Evolutionary conservation across 768 basidiomycete genomes (phyloP), one percentile per base, ranked within the genome.

Genomic region (Termitomyces sp.): DNA sequence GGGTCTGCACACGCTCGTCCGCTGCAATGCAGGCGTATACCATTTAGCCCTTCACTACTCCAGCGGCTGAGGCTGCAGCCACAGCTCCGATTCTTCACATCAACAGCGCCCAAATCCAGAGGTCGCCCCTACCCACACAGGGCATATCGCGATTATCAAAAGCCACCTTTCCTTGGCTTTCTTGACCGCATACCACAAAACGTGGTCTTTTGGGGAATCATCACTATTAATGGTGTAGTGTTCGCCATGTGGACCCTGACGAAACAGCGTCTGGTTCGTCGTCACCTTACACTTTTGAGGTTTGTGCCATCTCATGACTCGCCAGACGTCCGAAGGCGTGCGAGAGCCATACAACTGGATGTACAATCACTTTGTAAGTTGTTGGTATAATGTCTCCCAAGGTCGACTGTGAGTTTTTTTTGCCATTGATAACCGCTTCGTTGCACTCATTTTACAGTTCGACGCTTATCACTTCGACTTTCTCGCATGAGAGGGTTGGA

Each of bases 381-480:
- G 81, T 66, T 80, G 81, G 79, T 67, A 73, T 18, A 92, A 91
- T 69, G 64, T 92, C 11, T 67, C 71, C 0, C 66, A 76, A 11
- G 90, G 90, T n/a, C 79, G 90, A 71, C 64, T 87, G 88, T 90
- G 61, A 31, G 84, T 77, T 20, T 30, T 20, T 36, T 12, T 36
- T 27, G 27, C 27, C 16, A 30, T 59, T 13, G 12, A 31, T 37
- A 11, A 53, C 31, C 27, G 34, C 27, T 33, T 34, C 46, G 9
- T 36, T 18, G 52, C 57, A 36, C 37, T 54, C 58, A 59, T 16
- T 16, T 39, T 16, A 5, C 36, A 93, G 91, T 67, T 93, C 89
- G 89, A 91, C 89, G 0, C 73, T 85, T 27, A 62, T 91, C 11
- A 89, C 91, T 0, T 75, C 82, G 18, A 78, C 77, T 59, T 93